Conservation (phyloP, 306 rosid species). For the Prunus persica region DNA sequence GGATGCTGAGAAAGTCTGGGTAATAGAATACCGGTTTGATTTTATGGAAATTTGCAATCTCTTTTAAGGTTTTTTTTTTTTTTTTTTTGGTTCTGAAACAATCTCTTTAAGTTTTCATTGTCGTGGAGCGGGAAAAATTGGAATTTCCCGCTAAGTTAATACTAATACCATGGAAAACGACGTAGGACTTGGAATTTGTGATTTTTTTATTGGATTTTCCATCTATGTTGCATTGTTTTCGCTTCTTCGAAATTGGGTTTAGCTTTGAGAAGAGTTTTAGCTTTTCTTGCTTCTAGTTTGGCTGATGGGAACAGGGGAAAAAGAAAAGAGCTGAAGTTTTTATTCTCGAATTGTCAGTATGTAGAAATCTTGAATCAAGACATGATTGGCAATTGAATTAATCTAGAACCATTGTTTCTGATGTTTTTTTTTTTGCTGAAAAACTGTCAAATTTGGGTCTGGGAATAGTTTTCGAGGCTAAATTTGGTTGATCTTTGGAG, state of each 20-base stretch:
- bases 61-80: no score
- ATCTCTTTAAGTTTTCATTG: not conserved
- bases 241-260: not conserved
- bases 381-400: not conserved
- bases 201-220: not conserved
- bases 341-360: not conserved
- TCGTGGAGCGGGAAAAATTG: not conserved
- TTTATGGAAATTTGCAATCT: not conserved
- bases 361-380: not conserved
- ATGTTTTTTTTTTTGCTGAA: not conserved
- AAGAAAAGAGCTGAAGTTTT: not conserved
- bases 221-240: not conserved
- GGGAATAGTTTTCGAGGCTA: not conserved
- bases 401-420: not conserved
- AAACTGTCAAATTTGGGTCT: not conserved
- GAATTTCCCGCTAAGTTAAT: not conserved
- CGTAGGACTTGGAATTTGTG: not conserved
- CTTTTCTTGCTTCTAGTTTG: conserved; percentile 4
- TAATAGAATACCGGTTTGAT: not conserved
- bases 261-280: not conserved
- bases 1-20: conserved; percentile 8
- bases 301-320: not conserved
- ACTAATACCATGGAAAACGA: no score
- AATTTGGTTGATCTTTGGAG: not conserved
- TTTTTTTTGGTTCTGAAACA: no score